Base-by-base conservation (phyloP, 1,284 basidiomycete genomes). In the Anthracocystis setariae region DNA sequence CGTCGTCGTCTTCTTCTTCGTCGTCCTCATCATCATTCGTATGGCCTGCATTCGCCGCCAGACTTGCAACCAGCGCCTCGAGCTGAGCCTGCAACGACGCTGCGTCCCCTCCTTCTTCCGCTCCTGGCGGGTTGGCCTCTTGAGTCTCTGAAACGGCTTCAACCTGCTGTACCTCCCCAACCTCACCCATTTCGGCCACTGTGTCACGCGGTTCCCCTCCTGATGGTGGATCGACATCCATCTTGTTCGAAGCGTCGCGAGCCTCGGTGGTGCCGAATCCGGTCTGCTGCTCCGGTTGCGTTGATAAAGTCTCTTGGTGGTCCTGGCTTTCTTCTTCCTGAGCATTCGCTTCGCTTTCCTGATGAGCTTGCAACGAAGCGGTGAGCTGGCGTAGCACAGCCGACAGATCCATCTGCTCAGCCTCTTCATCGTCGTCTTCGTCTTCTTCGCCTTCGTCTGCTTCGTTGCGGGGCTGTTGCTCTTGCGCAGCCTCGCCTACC, bases 41-140 rank as follows among this genome's bases (percentile, higher is more conserved):
- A n/a, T 55, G 48, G 37, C 55, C 63, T n/a, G 63, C 69, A 21
- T 63, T 59, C 20, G 63, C 63, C n/a, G 70, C 68, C 3, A 77
- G 67, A 51, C 70, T 73, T 5, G 76, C 76, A 17, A 77, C 69
- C 10, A 77, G 64, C 37, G 73, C 70, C 40, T 77, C 76, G 29
- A 77, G 40, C 39, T 77, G 73, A 17, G 70, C 59, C 49, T 77
- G 73, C 45, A 77, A 48, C 27, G 67, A 47, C 32, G 47, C 65
- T 52, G 61, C 69, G 9, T 60, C 63, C 18, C 35, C 35, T 37
- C 17, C 43, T 33, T 43, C 37, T 7, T 38, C 40, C 8, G 15
- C 48, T 7, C 20, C 55, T 15, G 37, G 62, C 21, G 58, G 33
- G 13, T n/a, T 39, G 25, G 48, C 20, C 29, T 27, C 46, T 17